Base-by-base conservation (phyloP, 768 basidiomycete species). In the Kwoniella pini region DNA sequence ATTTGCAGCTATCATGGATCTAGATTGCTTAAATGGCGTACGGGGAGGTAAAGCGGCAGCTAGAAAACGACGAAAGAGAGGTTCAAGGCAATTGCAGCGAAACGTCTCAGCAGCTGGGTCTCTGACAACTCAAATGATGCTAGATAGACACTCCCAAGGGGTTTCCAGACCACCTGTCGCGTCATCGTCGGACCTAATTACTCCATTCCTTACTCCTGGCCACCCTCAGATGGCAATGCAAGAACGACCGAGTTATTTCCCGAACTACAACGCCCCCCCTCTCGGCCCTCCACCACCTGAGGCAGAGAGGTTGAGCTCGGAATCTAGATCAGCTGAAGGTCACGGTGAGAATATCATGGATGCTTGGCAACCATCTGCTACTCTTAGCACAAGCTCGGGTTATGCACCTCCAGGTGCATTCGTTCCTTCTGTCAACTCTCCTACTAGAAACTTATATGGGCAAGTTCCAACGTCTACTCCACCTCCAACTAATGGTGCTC, bases 271-370 rank as follows among this genome's bases (percentile, higher is more conserved):
- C 30, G 52, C 61, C 22, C 67, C 70, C 19, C 72, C 72, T 17
- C 51, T 70, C 13, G 67, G 67, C 7, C 73, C 71, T 3, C 61
- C 57, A 4, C 54, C 62, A 13, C 50, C 62, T 44, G 57, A 59
- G 27, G 44, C 44, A 6, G 68, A 68, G 30, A 30, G 63, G 38
- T 62, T 63, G 24, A 57, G 57, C 28, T 68, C 65, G 3, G 71
- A 72, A 31, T 63, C 62, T 0, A 28, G 62, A 31, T 88, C 90
- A 70, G 88, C 90, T 42, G 87, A 88, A 88, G 68, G 89, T n/a
- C 82, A 80, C 55, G 82, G 81, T 17, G 88, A 90, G 12, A 88
- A 82, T 65, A 96, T 97, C 72, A 95, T 97, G 91, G 88, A 87
- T 40, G 90, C 94, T n/a, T 95, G 91, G 90, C 31, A 50, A 30